These are phyloP conservation scores for Ligustrum vulgare DNA, from an alignment of 257 asterid genomes.

Conservation along the genomic window DNA sequence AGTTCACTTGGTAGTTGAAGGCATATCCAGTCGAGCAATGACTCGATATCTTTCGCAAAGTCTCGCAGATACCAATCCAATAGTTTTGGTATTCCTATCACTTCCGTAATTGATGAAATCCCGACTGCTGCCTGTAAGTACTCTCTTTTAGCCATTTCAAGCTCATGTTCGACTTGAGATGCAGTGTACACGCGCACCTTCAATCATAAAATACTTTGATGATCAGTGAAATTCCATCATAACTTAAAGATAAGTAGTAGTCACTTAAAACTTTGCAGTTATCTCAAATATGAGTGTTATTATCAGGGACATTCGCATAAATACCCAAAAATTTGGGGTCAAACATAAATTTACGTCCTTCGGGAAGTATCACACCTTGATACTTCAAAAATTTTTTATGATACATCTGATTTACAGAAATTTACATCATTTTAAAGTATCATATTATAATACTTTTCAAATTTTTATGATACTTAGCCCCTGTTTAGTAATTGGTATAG, in stretches of 20 bases:
- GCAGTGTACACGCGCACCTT: conserved; percentile 84
- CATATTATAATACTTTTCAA: too few species aligned
- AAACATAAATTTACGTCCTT: too few species aligned
- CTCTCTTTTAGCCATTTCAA: conserved; percentile 74
- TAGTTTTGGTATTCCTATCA: conserved; percentile 71
- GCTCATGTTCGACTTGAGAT: conserved; percentile 66
- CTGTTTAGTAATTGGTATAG: too few species aligned
- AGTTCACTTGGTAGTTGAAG: conserved; percentile 67
- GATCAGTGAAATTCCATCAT: not conserved
- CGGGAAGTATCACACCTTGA: too few species aligned
- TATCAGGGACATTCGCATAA: too few species aligned
- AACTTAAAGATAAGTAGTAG: not conserved
- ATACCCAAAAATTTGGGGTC: too few species aligned
- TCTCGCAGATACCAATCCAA: conserved; percentile 87
- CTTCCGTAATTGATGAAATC: conserved; percentile 43
- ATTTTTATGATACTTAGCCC: too few species aligned
- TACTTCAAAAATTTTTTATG: too few species aligned
- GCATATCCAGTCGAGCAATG: conserved; percentile 84
- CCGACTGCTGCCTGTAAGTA: conserved; percentile 79
- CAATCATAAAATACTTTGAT: not conserved
- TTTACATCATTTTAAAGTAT: too few species aligned
- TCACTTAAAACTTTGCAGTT: too few species aligned
- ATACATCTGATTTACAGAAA: too few species aligned
- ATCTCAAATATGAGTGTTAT: not conserved
- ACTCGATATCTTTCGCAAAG: conserved; percentile 78